Percentiles rank a stretch among this genome's conserved stretches.
Evolutionary conservation across 2,329 filamentous ascomycete genomes (phyloP).

Genomic region (Beauveria varroae): DNA sequence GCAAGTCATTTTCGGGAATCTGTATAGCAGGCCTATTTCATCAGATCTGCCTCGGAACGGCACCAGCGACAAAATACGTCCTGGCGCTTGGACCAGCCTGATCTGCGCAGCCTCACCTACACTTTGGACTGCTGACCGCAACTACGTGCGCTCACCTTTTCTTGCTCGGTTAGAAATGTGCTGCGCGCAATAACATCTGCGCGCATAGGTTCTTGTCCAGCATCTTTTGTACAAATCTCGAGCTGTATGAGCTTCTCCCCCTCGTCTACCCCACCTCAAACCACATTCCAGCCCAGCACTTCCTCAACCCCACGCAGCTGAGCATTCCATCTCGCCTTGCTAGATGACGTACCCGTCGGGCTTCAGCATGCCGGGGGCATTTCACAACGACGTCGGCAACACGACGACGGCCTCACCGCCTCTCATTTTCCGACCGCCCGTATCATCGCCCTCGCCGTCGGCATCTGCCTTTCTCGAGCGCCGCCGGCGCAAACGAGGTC

Average conservation of each 20-base stretch:
- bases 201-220: neutral
- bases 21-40: neutral
- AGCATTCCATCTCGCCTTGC: neutral
- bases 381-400: constrained; percentile 18
- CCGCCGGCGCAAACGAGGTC: constrained; percentile 37
- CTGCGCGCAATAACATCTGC: neutral
- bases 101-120: neutral
- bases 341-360: constrained; percentile 24
- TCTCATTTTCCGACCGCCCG: constrained; percentile 39
- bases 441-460: constrained; percentile 29
- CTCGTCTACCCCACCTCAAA: too few species aligned
- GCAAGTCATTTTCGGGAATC: neutral
- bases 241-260: neutral
- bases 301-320: constrained; percentile 2
- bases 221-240: neutral
- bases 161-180: neutral
- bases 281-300: too few species aligned
- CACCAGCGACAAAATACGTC: neutral
- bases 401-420: constrained; percentile 23
- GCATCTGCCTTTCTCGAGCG: constrained; percentile 30
- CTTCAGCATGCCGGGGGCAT: constrained; percentile 27
- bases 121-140: neutral
- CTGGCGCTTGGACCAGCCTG: neutral
- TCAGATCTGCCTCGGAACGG: neutral
- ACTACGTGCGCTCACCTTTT: neutral